Base-by-base conservation (phyloP, 495 filamentous ascomycete genomes). In the Aspergillus affinis region DNA sequence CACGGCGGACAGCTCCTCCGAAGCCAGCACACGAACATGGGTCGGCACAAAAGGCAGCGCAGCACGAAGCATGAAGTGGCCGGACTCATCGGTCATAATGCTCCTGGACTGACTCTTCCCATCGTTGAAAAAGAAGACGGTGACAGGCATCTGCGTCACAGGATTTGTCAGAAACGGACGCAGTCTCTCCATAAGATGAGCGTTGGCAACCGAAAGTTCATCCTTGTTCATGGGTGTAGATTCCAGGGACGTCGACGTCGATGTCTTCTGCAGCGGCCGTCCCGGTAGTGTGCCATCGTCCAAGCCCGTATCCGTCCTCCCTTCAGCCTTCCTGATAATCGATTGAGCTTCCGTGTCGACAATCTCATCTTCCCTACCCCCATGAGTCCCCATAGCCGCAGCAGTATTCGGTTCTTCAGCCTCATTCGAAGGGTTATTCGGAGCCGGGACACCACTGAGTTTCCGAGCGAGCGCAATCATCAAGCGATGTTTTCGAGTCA, bases 41-140 rank as follows among this genome's bases (percentile, higher is more conserved):
- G 92, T 97, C 0, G 94, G 94, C 4, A 96, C 78, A 69, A 99
- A 99, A 19, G 93, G 86, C 32, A 99, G 75, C 10, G 90, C 80
- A 9, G 88, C 90, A 3, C 92, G 82, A 45, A 90, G 71, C 20
- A 66, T 77, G 65, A 99, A 99, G 71, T 99, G 93, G 0, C 94
- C 94, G 4, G 89, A 83, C 51, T 93, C 87, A 65, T 96, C 86
- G 0, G 95, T 98, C 50, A 77, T 76, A 7, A 95, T 78, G 8
- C 89, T 96, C 23, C 88, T 83, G 13, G 91, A 93, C 63, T 88
- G 87, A 19, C 93, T 94, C 44, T 82, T 74, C 3, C 81, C 68
- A 21, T 93, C 85, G 59, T 96, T 92, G 75, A 92, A 98, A 75
- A 98, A 96, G 76, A 97, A 97, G 1, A 94, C 77, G 2, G 91